A percentile compares a stretch with the other conserved stretches of the same genome.
Conservation (phyloP, 352 stramenopile genomes). For the Globisporangium cylindrosporum region DNA sequence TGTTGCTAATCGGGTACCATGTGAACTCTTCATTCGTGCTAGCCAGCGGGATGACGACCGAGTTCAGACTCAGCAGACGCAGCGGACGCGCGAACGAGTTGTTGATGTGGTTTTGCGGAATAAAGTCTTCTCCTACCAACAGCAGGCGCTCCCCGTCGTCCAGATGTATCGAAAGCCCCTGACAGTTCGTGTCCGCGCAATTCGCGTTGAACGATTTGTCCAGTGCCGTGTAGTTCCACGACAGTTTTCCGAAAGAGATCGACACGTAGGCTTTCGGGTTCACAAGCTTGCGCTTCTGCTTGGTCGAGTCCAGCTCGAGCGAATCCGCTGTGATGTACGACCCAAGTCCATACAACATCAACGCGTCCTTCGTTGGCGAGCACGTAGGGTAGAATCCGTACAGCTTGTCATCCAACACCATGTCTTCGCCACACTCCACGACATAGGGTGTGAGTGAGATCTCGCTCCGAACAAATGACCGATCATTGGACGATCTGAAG, state of each 20-base stretch:
- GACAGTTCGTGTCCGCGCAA: slow-evolving; percentile 27
- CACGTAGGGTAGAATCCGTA: slow-evolving; percentile 11
- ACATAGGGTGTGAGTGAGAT: slow-evolving; percentile 16
- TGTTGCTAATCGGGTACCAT: slow-evolving; percentile 9
- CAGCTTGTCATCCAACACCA: slow-evolving; percentile 4
- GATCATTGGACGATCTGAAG: slow-evolving; percentile 14
- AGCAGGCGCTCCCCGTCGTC: slow-evolving; percentile 19
- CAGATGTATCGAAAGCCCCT: slow-evolving; percentile 37
- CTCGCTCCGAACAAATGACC: slow-evolving; percentile 16
- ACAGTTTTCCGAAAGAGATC: slow-evolving; percentile 43
- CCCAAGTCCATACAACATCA: slow-evolving; percentile 19
- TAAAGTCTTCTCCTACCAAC: slow-evolving; percentile 28
- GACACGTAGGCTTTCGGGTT: slow-evolving; percentile 22
- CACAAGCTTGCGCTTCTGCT: slow-evolving; percentile 14
- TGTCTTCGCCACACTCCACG: not conserved
- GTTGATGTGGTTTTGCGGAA: slow-evolving; percentile 22
- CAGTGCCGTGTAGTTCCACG: slow-evolving; percentile 31
- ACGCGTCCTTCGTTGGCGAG: not conserved
- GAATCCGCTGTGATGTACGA: slow-evolving; percentile 19
- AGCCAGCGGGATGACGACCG: slow-evolving; percentile 13
- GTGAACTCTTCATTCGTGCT: slow-evolving; percentile 7
- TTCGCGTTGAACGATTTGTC: slow-evolving; percentile 20
- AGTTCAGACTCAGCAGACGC: slow-evolving; percentile 15
- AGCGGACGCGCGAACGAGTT: slow-evolving; percentile 12
- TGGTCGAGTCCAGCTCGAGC: slow-evolving; percentile 15